Conservation (phyloP, 495 filamentous ascomycete species). For the Aspergillus incahuasiensis region DNA sequence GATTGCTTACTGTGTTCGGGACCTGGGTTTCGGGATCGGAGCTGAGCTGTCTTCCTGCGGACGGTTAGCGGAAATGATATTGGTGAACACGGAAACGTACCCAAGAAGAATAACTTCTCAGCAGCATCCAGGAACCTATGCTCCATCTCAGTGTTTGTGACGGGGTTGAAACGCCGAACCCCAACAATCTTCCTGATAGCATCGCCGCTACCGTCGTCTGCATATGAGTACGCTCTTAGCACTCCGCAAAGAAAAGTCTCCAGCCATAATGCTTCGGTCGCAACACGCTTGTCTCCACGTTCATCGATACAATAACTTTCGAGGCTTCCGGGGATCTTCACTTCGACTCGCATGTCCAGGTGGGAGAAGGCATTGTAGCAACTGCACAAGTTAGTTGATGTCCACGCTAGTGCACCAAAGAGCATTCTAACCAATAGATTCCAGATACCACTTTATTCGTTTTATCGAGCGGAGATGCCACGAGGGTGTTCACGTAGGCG, state of each 20-base stretch:
- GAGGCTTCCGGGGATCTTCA: slow-evolving; percentile 90
- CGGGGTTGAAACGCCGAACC: slow-evolving; percentile 91
- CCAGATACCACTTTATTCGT: slow-evolving; percentile 88
- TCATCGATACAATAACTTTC: slow-evolving; percentile 97
- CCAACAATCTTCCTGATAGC: slow-evolving; percentile 91
- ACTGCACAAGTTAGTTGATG: slow-evolving; percentile 42
- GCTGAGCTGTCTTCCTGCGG: slow-evolving; percentile 82
- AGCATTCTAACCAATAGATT: slow-evolving; percentile 72
- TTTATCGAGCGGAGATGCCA: slow-evolving; percentile 80
- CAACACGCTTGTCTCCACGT: slow-evolving; percentile 84
- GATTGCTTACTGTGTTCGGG: slow-evolving; percentile 94
- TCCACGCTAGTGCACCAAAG: slow-evolving; percentile 4
- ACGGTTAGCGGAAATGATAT: slow-evolving; percentile 19
- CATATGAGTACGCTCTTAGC: slow-evolving; percentile 89
- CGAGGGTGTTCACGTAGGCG: slow-evolving; percentile 96
- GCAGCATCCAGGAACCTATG: slow-evolving; percentile 95
- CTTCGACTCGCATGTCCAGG: slow-evolving; percentile 96
- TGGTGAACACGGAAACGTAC: slow-evolving; percentile 36
- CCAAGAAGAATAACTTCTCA: slow-evolving; percentile 90
- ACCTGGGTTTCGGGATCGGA: slow-evolving; percentile 98
- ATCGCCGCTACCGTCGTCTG: slow-evolving; percentile 89
- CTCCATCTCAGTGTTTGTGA: slow-evolving; percentile 94
- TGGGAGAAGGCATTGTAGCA: slow-evolving; percentile 99
- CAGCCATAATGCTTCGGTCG: slow-evolving; percentile 90
- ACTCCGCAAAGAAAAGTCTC: slow-evolving; percentile 96